Evolutionary conservation across 805 yeast genomes (phyloP), one percentile per base, ranked within the genome.

Genomic region (Debaryomyces prosopidis): DNA sequence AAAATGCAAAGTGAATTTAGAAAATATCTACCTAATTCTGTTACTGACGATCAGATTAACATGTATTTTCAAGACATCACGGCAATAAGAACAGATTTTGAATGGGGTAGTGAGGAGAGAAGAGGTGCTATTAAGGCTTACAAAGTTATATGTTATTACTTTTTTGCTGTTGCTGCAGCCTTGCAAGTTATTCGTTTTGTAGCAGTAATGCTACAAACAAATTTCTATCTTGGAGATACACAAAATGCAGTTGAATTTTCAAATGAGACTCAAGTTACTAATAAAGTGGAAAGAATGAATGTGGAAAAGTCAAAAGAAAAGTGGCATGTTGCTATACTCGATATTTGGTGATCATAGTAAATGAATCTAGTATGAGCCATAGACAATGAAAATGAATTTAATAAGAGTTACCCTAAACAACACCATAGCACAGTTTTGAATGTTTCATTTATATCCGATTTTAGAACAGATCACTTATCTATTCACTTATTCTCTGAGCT

Each of bases 111-210:
- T 18, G 56, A 50, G 12, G 53, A 53, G 31, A 62, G 74, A 55
- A 43, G 56, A 32, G 73, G 64, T 16, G 64, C 68, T 12, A 63
- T 59, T 34, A 40, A 39, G 16, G 73, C 74, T 4, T 67, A 68
- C 48, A 53, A 51, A 36, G 57, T 63, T 14, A 63, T 57, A 3
- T 42, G 40, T n/a, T 63, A 62, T 48, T 52, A 53, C 38, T 49
- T 69, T 8, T 63, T 61, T 48, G 58, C 53, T 8, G 45, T 59
- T 18, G 62, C 65, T 5, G 31, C 68, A 16, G 68, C 66, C 15
- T 51, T 68, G 28, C 55, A 61, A 23, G 45, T 54, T 40, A 56
- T 68, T 36, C 54, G 66, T 40, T 55, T 69, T n/a, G 43, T 66
- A 42, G 59, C 51, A 11, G 50, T 64, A 6, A 55, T 62, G 17